Evolutionary conservation across 1,139 yeast genomes (phyloP).

Genomic region (Blastobotrys proliferans): DNA sequence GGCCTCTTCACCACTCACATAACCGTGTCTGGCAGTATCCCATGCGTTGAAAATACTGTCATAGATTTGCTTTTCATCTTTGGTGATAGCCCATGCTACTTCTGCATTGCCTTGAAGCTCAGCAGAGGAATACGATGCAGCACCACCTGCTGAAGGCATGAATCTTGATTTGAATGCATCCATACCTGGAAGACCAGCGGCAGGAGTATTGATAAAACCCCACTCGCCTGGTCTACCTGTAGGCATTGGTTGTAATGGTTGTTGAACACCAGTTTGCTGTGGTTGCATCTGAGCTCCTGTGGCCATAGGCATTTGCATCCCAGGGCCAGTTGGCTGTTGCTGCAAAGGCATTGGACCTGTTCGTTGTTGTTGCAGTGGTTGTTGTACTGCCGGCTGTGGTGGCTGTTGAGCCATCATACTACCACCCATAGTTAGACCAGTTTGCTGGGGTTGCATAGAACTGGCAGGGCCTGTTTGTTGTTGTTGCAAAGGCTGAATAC

Average conservation of each 20-base stretch:
- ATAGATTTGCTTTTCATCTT: slow-evolving; percentile 81
- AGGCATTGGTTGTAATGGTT: slow-evolving; percentile 39
- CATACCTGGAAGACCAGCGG: slow-evolving; percentile 72
- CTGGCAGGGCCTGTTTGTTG: slow-evolving; percentile 7
- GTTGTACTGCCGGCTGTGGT: slow-evolving; percentile 30
- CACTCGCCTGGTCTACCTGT: slow-evolving; percentile 79
- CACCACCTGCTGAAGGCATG: slow-evolving; percentile 59
- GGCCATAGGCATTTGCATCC: slow-evolving; percentile 37
- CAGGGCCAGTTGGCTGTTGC: slow-evolving; percentile 24
- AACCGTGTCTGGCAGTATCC: slow-evolving; percentile 68
- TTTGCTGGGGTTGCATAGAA: slow-evolving; percentile 18
- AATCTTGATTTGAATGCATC: slow-evolving; percentile 71
- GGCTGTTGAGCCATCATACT: background rate
- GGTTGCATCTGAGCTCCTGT: slow-evolving; percentile 25
- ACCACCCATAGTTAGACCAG: slow-evolving; percentile 28
- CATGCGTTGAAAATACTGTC: slow-evolving; percentile 86
- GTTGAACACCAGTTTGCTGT: slow-evolving; percentile 29
- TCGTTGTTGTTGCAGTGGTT: slow-evolving; percentile 11
- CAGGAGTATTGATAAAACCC: slow-evolving; percentile 74
- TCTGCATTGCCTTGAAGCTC: slow-evolving; percentile 34
- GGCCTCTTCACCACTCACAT: slow-evolving; percentile 75
- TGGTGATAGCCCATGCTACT: slow-evolving; percentile 69
- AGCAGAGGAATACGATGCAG: slow-evolving; percentile 30
- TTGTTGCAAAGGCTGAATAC: slow-evolving; percentile 20
- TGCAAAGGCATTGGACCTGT: slow-evolving; percentile 21